Conservation (phyloP, 257 asterid genomes). For the Fraxinus excelsior region DNA sequence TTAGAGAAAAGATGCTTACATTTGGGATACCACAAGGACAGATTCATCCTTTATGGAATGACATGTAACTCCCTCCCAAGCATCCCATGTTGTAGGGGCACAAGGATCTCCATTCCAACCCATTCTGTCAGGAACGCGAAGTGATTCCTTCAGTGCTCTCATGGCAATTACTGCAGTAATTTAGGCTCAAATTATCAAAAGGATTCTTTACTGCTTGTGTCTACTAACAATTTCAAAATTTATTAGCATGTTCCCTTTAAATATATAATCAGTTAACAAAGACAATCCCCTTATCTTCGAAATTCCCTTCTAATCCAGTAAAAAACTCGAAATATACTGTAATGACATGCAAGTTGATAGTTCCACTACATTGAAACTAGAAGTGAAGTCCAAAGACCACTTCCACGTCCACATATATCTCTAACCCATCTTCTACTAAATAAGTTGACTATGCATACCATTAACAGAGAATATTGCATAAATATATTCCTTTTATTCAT, state of each 20-base stretch:
- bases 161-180: slow-evolving; percentile 73
- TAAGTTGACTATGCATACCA: neutral
- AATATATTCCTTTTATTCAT: neutral
- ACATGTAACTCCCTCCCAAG: slow-evolving; percentile 99
- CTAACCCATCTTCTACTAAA: too few relatives aligned
- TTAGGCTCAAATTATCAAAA: slow-evolving; percentile 19
- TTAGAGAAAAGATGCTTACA: slow-evolving; percentile 47
- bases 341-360: too few relatives aligned
- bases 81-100: slow-evolving; percentile 99
- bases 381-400: too few relatives aligned
- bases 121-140: slow-evolving; percentile 92
- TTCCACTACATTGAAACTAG: too few relatives aligned
- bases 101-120: slow-evolving; percentile 99
- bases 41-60: slow-evolving; percentile 58
- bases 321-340: too few relatives aligned
- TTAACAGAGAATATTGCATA: neutral
- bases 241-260: neutral
- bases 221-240: slow-evolving; percentile 11
- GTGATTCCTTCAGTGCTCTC: slow-evolving; percentile 89
- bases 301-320: too few relatives aligned
- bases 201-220: neutral
- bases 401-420: too few relatives aligned
- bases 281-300: too few relatives aligned
- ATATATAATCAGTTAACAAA: neutral
- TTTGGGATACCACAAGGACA: slow-evolving; percentile 76